Base-by-base conservation (phyloP, 257 asterid genomes). In the Nicotiana benthamiana region DNA sequence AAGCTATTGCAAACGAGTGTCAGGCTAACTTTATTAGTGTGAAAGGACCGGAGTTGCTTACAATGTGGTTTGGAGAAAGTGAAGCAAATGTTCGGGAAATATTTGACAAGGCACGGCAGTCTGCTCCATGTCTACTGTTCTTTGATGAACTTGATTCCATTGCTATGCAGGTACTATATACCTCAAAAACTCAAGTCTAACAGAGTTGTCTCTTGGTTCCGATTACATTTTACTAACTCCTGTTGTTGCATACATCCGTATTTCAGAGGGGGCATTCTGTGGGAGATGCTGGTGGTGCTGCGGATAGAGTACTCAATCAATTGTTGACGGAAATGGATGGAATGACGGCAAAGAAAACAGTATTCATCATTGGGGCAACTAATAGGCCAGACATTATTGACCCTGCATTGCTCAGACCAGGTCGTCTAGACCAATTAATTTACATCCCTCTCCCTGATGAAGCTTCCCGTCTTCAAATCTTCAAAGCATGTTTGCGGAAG, bases 61-160 rank as follows among this genome's bases (percentile, higher is more conserved):
- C 98, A 24, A 93, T 94, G 98, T 94, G 98, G 98, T 94, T 94
- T 75, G 98, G 98, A 70, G 98, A 94, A 88, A 94, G 98, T 72
- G 98, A 94, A 85, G 97, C 98, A 77, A 94, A 94, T 75, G 98
- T 94, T 63, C 79, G 97, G 77, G 98, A 93, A 82, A 94, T 94
- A 30, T 94, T 94, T 66, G 98, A 93, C 85, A 92, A 94, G 93
- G 98, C 97, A 51, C 90, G 97, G 1, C 92, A 87, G 65, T 93
- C 97, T 70, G 98, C 98, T 54, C 98, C 98, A 11, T 93, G 98
- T 82, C 97, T 94, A 67, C 93, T 94, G 22, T 94, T 94, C 83
- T 94, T 93, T 46, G 98, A 94, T 80, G 98, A 94, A 79, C 70
- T 94, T 78, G 98, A 94, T 87, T 94, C 98, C 1, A 94, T 94